These are phyloP conservation scores for Komagataella pseudopastoris DNA, from an alignment of 805 yeast genomes.

Conservation along the genomic window DNA sequence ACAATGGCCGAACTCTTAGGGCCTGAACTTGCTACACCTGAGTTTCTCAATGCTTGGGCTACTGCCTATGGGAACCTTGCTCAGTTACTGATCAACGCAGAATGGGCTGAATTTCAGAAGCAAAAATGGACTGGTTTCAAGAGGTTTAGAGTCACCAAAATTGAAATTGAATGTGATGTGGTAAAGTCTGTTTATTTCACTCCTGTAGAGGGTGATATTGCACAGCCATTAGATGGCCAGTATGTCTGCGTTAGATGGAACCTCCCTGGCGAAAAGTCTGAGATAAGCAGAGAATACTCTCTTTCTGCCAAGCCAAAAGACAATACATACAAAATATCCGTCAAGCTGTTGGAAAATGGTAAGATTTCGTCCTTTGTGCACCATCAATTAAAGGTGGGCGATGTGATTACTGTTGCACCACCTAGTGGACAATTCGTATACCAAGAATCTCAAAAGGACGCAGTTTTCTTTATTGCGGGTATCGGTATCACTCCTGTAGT, in stretches of 20 bases:
- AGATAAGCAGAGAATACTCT: conserved; percentile 47
- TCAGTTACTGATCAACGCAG: conserved; percentile 41
- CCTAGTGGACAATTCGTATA: conserved; percentile 44
- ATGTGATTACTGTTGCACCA: conserved; percentile 33
- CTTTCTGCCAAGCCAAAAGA: conserved; percentile 24
- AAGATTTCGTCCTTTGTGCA: conserved; percentile 37
- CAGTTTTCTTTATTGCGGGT: conserved; percentile 42
- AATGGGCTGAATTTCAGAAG: conserved; percentile 28
- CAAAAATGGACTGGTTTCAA: conserved; percentile 51
- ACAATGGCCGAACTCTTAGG: conserved; percentile 46
- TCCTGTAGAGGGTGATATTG: conserved; percentile 24
- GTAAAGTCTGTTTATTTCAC: conserved; percentile 38
- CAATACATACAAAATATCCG: conserved; percentile 43
- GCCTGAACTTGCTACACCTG: conserved; percentile 39
- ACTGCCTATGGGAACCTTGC: conserved; percentile 56
- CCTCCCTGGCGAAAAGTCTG: conserved; percentile 21
- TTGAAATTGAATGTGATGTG: conserved; percentile 28
- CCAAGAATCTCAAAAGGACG: conserved; percentile 14
- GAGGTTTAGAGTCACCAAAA: conserved; percentile 28
- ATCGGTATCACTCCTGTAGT: conserved; percentile 57
- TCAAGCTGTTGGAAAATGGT: conserved; percentile 34
- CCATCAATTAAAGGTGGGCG: conserved; percentile 31
- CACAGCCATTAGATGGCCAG: conserved; percentile 26
- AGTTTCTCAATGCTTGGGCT: conserved; percentile 49
- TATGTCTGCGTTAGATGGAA: conserved; percentile 23